These are phyloP conservation scores for Gymnopilus junonius DNA, from an alignment of 768 basidiomycete species.

Conservation along the genomic window DNA sequence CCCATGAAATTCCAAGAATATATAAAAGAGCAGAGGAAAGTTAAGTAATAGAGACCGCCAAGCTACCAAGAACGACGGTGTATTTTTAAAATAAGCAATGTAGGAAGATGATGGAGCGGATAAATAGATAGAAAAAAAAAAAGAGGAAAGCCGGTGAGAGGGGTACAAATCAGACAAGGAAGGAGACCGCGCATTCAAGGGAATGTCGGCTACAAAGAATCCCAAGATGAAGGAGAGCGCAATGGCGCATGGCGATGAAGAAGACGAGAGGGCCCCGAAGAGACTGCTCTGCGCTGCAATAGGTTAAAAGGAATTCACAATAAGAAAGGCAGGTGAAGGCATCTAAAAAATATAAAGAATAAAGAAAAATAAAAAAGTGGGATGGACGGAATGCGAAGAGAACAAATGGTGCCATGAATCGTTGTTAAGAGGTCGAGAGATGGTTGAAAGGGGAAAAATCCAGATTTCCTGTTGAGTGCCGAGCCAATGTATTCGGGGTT, in stretches of 20 bases:
- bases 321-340: background rate
- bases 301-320: background rate
- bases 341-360: background rate
- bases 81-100: constrained; percentile 1
- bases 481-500: constrained; percentile 5
- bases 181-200: background rate
- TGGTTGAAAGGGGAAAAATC: background rate
- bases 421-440: background rate
- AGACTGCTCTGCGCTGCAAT: background rate
- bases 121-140: constrained; percentile 8
- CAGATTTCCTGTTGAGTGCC: constrained; percentile 4
- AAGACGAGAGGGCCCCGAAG: background rate
- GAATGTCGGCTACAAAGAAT: background rate
- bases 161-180: background rate
- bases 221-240: constrained; percentile 3
- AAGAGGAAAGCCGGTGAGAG: background rate
- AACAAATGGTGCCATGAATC: background rate
- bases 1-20: constrained; percentile 6
- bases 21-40: background rate
- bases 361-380: background rate
- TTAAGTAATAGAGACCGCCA: background rate
- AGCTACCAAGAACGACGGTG: constrained; percentile 5
- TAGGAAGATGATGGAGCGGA: background rate
- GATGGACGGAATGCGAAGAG: background rate
- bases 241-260: background rate